phyloP scores from a whole-genome alignment of 495 filamentous ascomycete genomes.

The Aspergillus conjunctus region DNA sequence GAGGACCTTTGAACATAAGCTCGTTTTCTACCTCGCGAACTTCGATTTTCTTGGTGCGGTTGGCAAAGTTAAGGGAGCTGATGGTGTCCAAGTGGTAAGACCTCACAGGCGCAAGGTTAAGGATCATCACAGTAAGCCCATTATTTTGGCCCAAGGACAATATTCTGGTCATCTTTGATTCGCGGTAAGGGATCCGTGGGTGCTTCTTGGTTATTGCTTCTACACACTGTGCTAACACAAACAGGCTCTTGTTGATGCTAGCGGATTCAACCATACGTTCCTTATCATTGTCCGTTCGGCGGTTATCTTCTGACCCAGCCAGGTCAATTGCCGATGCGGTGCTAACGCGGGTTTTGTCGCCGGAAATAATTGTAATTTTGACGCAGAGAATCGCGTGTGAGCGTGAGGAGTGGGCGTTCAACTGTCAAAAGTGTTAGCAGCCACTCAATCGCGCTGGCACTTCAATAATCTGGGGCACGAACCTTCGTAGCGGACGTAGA shows the following conservation, averaged over 20 bases:
- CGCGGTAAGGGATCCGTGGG: slow-evolving; percentile 85
- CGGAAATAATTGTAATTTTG: slow-evolving; percentile 75
- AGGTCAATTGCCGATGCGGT: slow-evolving; percentile 94
- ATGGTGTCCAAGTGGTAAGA: slow-evolving; percentile 94
- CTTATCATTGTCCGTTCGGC: slow-evolving; percentile 91
- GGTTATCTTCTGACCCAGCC: slow-evolving; percentile 94
- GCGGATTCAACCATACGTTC: slow-evolving; percentile 93
- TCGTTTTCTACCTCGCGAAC: slow-evolving; percentile 93
- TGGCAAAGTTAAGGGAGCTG: slow-evolving; percentile 92
- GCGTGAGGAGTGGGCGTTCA: slow-evolving; percentile 92
- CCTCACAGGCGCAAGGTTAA: slow-evolving; percentile 84
- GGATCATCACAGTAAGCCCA: slow-evolving; percentile 92
- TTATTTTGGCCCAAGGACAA: slow-evolving; percentile 93
- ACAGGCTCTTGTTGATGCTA: slow-evolving; percentile 97
- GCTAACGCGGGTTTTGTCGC: slow-evolving; percentile 70
- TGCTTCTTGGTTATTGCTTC: slow-evolving; percentile 86
- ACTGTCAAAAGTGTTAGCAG: slow-evolving; percentile 39
- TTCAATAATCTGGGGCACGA: slow-evolving; percentile 5
- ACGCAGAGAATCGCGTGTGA: slow-evolving; percentile 94
- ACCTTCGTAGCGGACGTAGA: slow-evolving; percentile 91
- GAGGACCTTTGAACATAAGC: slow-evolving; percentile 74
- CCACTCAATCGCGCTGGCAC: not conserved
- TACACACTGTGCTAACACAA: slow-evolving; percentile 92
- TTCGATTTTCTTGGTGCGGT: slow-evolving; percentile 94
- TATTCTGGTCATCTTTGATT: slow-evolving; percentile 97